These are phyloP conservation scores for Schizochytrium sp. DNA, from an alignment of 108 stramenopile species.

Conservation along the genomic window DNA sequence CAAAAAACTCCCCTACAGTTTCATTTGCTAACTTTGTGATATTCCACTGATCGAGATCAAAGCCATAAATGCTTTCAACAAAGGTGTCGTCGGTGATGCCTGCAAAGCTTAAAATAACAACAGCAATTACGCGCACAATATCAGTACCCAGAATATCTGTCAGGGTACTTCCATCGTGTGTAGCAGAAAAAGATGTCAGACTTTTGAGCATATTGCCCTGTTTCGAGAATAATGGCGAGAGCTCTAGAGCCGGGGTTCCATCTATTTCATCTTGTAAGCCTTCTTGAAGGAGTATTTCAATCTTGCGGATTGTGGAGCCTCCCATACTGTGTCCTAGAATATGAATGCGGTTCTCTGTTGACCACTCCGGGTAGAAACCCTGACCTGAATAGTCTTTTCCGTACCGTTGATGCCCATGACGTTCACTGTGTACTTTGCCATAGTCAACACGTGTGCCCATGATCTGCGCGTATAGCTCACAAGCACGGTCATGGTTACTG, in stretches of 20 bases:
- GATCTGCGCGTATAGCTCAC: slow-evolving; percentile 32
- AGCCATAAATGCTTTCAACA: background rate
- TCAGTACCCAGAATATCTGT: background rate
- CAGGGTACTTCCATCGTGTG: slow-evolving; percentile 17
- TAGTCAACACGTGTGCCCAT: slow-evolving; percentile 38
- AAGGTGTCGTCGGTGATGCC: slow-evolving; percentile 16
- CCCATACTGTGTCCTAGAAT: slow-evolving; percentile 35
- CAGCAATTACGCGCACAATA: slow-evolving; percentile 22
- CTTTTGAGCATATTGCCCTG: slow-evolving; percentile 11
- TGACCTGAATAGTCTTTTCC: background rate
- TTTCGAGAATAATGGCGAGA: background rate
- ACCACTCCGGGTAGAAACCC: slow-evolving; percentile 28
- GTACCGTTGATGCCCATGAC: background rate
- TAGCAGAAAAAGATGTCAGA: background rate
- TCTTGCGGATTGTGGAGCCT: slow-evolving; percentile 9
- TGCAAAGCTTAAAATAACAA: slow-evolving; percentile 15
- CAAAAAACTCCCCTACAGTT: background rate
- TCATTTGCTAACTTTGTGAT: background rate
- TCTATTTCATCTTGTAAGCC: slow-evolving; percentile 18
- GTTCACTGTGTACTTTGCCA: slow-evolving; percentile 29
- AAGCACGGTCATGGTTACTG: slow-evolving; percentile 41
- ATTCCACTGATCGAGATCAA: slow-evolving; percentile 1
- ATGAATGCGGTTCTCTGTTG: slow-evolving; percentile 4
- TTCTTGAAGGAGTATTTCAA: background rate
- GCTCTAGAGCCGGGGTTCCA: background rate